Base-by-base conservation (phyloP, 495 filamentous ascomycete species). In the Entonaema liquescens region DNA sequence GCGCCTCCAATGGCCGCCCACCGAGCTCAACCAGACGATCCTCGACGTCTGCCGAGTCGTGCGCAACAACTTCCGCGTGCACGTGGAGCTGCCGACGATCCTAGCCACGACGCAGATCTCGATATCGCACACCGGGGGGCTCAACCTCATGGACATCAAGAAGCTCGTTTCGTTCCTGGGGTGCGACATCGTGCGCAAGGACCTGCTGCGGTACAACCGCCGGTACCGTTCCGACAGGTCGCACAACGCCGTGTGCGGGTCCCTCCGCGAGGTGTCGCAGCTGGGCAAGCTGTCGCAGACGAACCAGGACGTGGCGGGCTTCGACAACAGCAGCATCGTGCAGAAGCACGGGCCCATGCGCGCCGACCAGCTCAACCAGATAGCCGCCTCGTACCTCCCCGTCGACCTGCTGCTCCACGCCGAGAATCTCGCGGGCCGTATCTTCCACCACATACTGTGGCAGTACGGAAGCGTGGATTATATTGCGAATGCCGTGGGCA, bases 21-120 rank as follows among this genome's bases (percentile, higher is more conserved):
- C 29, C 0, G 42, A 62, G 2, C 17, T 40, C 42, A 15, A 31
- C 0, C 6, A 17, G 11, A 6, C 15, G 3, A 5, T 63, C 11
- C 0, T 0, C 2, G 1, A 31, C 1, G 33, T 71, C 42, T 62
- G 50, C 44, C 58, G 23, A 3, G 40, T 47, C 2, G 15, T 72
- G 53, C 53, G 69, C 0, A 17, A 62, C 0, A 54, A 67, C 53
- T 72, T 72, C 63, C 44, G 63, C 44, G 53, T 67, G 6, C 69
- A 72, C 49, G 21, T 15, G 13, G 68, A 71, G 17, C 12, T 49
- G 19, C 19, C 44, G 1, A 21, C 54, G 15, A 54, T 72, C 44
- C 33, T 35, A 11, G 59, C 31, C 3, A 49, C 69, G 19, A 63
- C 69, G 15, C 59, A 67, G 25, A 21, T 72, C 53, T 33, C 13